Evolutionary conservation across 345 rosid species (phyloP), one percentile per base, ranked within the genome.

Genomic region (Bruguiera gymnorhiza): DNA sequence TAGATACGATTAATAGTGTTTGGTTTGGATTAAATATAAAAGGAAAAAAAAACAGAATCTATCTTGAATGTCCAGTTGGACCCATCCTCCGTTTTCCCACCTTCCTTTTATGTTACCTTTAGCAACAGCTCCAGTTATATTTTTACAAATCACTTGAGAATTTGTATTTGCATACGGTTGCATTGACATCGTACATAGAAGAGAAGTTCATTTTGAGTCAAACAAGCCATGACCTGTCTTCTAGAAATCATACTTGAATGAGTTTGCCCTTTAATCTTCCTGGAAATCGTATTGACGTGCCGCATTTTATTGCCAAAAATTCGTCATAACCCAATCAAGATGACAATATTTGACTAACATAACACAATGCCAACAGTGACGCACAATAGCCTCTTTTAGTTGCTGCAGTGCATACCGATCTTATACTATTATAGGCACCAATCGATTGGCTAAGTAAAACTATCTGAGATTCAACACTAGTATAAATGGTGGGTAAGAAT

Each of bases 61-160:
- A 3, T 13, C 50, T 13, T 3, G 19, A 3, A 43, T 13, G 0
- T 11, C 18, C 19, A 3, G 4, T 43, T 43, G 50, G 50, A 11
- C 50, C 37, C 0, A 13, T 2, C 13, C 15, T 15, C 4, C 50
- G 5, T 43, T 15, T 43, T 13, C 4, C 18, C 4, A 3, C 16
- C 16, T 39, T 39, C 16, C 15, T 39, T 39, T 39, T 39, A 43
- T 43, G 0, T 43, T 43, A 13, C 50, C 50, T 0, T 2, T 1
- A 15, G 18, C 19, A 13, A 43, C 1, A 13, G 18, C 50, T 2
- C 50, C 19, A 39, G 4, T 18, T 26, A 68, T 68, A 2, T 37
- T 71, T 43, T 55, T 6, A 71, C 64, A 39, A 13, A 63, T 71
- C 65, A 71, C 37, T 58, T 20, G 57, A 46, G 56, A 32, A 53